Percentiles rank a stretch among this genome's conserved stretches.
phyloP scores from a whole-genome alignment of 2,329 filamentous ascomycete genomes.

The Botrytis fragariae region DNA sequence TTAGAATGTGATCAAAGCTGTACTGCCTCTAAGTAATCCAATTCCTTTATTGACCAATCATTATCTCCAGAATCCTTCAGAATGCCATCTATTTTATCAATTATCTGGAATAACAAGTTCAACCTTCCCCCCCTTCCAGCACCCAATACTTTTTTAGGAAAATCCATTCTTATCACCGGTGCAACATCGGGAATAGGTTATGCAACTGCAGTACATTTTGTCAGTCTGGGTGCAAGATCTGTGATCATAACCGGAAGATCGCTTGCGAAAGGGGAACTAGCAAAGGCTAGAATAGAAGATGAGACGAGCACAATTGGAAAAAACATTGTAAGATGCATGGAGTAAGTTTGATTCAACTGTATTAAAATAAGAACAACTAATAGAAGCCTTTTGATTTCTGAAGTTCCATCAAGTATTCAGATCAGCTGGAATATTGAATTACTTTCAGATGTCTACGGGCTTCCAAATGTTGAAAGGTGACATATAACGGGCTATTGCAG shows the following conservation, averaged over 20 bases:
- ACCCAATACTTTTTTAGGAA: conserved; percentile 30
- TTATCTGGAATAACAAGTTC: conserved; percentile 33
- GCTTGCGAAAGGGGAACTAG: conserved; percentile 40
- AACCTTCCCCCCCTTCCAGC: conserved; percentile 31
- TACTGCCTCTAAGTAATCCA: not conserved
- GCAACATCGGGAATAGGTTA: conserved; percentile 44
- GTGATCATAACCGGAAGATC: conserved; percentile 45
- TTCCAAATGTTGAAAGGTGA: not conserved
- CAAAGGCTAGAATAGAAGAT: conserved; percentile 41
- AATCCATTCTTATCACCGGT: conserved; percentile 44
- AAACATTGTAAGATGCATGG: conserved; percentile 27
- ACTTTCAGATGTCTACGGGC: no score
- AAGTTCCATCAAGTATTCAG: not conserved
- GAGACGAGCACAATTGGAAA: conserved; percentile 27
- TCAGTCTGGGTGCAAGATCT: conserved; percentile 42
- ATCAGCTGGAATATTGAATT: not conserved
- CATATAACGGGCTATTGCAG: not conserved
- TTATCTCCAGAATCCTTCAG: not conserved
- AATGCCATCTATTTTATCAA: not conserved
- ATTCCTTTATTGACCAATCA: not conserved
- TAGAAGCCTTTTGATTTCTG: not conserved
- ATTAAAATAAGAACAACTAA: not conserved
- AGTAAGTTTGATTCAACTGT: conserved; percentile 1
- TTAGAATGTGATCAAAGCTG: conserved; percentile 8
- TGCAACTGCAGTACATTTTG: conserved; percentile 42